Conservation (phyloP, 192 early-diverging fungal species). For the Thamnidium elegans region DNA sequence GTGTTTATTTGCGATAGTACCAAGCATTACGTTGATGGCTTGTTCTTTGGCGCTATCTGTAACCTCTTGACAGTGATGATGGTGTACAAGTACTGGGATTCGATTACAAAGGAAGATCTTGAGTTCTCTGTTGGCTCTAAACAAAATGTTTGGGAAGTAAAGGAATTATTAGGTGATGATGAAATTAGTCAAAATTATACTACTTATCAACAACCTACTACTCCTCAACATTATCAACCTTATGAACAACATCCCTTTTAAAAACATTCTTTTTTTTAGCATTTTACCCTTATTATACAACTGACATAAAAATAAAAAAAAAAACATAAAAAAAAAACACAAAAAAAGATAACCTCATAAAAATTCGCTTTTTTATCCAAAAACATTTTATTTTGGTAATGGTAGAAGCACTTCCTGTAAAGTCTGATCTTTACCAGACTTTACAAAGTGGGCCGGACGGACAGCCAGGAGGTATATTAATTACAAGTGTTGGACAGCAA, state of each 20-base stretch:
- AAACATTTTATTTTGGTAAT: background rate
- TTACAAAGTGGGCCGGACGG: conserved; percentile 27
- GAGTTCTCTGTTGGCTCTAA: conserved; percentile 84
- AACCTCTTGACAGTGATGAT: conserved; percentile 95
- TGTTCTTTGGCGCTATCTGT: conserved; percentile 94
- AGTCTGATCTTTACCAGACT: conserved; percentile 24
- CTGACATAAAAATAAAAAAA: too few species aligned
- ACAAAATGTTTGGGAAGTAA: conserved; percentile 80
- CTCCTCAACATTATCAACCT: conserved; percentile 35
- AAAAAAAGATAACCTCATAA: background rate
- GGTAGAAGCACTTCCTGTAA: background rate
- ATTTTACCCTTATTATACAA: background rate
- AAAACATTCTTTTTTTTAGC: background rate
- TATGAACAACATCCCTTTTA: conserved; percentile 28
- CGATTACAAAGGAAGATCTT: conserved; percentile 97
- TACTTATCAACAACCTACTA: conserved; percentile 24
- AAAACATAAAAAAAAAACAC: background rate
- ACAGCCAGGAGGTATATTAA: conserved; percentile 34
- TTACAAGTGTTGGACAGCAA: conserved; percentile 32
- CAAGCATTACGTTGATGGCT: conserved; percentile 95
- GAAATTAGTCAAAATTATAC: conserved; percentile 37
- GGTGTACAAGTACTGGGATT: conserved; percentile 99
- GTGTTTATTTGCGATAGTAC: conserved; percentile 78
- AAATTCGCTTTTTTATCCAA: background rate
- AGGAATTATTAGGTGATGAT: conserved; percentile 61